These are phyloP conservation scores for Solioccasus polychromus DNA, from an alignment of 768 basidiomycete species.

Conservation along the genomic window DNA sequence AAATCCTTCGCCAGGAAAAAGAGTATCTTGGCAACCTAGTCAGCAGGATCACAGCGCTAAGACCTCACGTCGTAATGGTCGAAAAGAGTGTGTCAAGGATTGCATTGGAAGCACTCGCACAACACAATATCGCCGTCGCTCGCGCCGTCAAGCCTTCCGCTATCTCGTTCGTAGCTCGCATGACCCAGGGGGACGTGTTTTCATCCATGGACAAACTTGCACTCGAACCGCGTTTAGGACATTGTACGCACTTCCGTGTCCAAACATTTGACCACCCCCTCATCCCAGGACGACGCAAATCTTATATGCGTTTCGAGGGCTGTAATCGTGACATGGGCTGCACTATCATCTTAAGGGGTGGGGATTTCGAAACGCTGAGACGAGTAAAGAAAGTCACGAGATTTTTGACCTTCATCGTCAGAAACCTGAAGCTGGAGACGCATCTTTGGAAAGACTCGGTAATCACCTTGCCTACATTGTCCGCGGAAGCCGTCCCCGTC, in stretches of 20 bases:
- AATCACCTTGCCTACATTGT: slow-evolving; percentile 67
- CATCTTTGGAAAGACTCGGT: slow-evolving; percentile 91
- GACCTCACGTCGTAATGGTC: slow-evolving; percentile 90
- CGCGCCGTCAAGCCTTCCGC: slow-evolving; percentile 86
- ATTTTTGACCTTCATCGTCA: slow-evolving; percentile 89
- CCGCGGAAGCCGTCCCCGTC: slow-evolving; percentile 60
- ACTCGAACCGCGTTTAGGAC: slow-evolving; percentile 83
- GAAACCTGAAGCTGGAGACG: slow-evolving; percentile 91
- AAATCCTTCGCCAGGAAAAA: slow-evolving; percentile 88
- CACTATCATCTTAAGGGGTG: slow-evolving; percentile 89
- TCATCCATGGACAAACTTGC: slow-evolving; percentile 95
- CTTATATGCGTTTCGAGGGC: slow-evolving; percentile 97
- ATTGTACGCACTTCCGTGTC: slow-evolving; percentile 80
- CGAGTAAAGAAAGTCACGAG: slow-evolving; percentile 91
- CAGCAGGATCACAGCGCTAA: slow-evolving; percentile 82
- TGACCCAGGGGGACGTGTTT: slow-evolving; percentile 93
- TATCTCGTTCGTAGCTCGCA: slow-evolving; percentile 83
- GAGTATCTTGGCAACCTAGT: slow-evolving; percentile 89
- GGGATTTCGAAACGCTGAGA: slow-evolving; percentile 71
- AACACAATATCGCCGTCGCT: slow-evolving; percentile 87
- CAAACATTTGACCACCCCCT: slow-evolving; percentile 94
- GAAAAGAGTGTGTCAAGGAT: slow-evolving; percentile 89
- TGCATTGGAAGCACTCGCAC: slow-evolving; percentile 82
- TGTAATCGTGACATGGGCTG: slow-evolving; percentile 92
- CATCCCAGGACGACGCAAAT: slow-evolving; percentile 93